A percentile compares a stretch with the other conserved stretches of the same genome.
These are phyloP conservation scores for Coniochaeta pulveracea DNA, from an alignment of 2,329 filamentous ascomycete species.

Conservation along the genomic window DNA sequence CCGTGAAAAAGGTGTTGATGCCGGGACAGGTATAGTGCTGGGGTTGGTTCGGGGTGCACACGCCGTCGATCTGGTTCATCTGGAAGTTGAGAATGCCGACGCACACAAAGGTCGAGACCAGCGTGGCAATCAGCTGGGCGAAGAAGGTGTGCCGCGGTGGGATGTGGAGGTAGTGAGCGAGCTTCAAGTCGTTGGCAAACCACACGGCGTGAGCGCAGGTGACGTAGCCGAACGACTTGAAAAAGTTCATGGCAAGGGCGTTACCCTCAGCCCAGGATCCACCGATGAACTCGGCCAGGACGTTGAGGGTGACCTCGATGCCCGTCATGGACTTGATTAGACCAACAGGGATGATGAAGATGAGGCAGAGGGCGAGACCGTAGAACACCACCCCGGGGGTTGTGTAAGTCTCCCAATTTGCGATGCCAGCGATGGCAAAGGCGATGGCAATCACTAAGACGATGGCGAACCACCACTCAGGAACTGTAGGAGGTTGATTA, in stretches of 20 bases:
- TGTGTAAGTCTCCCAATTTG: constrained; percentile 15
- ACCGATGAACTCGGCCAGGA: constrained; percentile 45
- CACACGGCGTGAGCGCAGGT: constrained; percentile 36
- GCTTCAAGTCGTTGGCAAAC: constrained; percentile 26
- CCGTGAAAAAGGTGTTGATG: constrained; percentile 45
- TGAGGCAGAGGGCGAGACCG: constrained; percentile 23
- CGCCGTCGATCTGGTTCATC: constrained; percentile 33
- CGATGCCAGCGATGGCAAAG: constrained; percentile 18
- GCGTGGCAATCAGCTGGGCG: constrained; percentile 46
- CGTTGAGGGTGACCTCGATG: constrained; percentile 40
- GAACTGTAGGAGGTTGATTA: constrained; percentile 8
- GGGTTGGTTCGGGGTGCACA: constrained; percentile 34
- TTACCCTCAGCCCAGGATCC: constrained; percentile 29
- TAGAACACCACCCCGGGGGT: constrained; percentile 27
- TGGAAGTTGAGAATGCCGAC: constrained; percentile 35
- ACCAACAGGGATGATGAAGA: constrained; percentile 43
- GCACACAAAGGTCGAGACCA: constrained; percentile 39
- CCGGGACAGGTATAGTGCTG: constrained; percentile 40
- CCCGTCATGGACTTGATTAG: constrained; percentile 49
- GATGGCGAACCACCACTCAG: constrained; percentile 25
- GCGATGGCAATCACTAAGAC: constrained; percentile 14
- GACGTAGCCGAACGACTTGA: constrained; percentile 26
- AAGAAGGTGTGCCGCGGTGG: constrained; percentile 47
- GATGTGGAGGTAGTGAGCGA: constrained; percentile 26
- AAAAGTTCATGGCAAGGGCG: constrained; percentile 33